A percentile compares a stretch with the other conserved stretches of the same genome.
Conservation (phyloP, 2,329 filamentous ascomycete genomes). For the Botryotinia convoluta region DNA sequence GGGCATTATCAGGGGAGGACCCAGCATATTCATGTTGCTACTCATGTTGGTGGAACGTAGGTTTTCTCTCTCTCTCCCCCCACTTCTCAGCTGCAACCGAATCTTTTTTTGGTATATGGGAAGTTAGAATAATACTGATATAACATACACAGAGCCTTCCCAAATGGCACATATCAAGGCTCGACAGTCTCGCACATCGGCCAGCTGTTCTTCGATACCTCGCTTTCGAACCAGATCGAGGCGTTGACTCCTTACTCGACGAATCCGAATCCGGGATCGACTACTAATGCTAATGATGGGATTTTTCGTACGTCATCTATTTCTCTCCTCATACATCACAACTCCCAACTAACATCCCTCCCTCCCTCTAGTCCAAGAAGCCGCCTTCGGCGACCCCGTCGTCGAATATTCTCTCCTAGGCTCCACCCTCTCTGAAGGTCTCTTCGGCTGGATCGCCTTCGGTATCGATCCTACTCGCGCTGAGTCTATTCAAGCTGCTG, state of each 20-base stretch:
- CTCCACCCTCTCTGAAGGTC: constrained; percentile 46
- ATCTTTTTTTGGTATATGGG: too few relatives aligned
- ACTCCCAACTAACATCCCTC: not conserved
- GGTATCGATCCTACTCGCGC: constrained; percentile 42
- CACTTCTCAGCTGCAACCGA: too few relatives aligned
- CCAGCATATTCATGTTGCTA: constrained; percentile 50
- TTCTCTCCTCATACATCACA: too few relatives aligned
- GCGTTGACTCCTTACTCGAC: constrained; percentile 45
- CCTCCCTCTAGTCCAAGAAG: not conserved
- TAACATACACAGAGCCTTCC: constrained; percentile 19
- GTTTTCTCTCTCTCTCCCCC: not conserved
- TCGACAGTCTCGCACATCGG: constrained; percentile 57
- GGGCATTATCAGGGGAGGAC: constrained; percentile 48
- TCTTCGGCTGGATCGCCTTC: constrained; percentile 50
- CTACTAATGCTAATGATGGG: constrained; percentile 48
- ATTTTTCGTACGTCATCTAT: not conserved
- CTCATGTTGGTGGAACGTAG: constrained; percentile 42
- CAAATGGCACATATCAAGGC: constrained; percentile 49
- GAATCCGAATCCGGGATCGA: constrained; percentile 47
- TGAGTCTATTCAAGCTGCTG: not conserved
- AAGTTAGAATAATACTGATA: not conserved
- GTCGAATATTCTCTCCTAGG: constrained; percentile 54
- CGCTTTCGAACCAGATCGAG: constrained; percentile 52
- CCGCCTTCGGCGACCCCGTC: constrained; percentile 44
- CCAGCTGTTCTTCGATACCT: constrained; percentile 63